Base-by-base conservation (phyloP, 345 rosid genomes). In the Eucalyptus grandis region DNA sequence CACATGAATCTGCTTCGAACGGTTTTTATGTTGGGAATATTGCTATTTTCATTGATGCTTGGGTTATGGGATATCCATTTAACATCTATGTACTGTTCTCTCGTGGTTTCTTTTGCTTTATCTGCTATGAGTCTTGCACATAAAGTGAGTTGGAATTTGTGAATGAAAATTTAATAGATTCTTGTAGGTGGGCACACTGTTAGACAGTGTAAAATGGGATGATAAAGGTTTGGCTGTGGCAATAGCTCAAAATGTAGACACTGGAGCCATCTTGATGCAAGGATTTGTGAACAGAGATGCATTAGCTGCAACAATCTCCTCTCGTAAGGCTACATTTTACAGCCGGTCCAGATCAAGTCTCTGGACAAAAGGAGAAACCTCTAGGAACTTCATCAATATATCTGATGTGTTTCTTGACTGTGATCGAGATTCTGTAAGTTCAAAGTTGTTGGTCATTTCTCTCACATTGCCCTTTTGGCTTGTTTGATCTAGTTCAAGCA, bases 351-450 rank as follows among this genome's bases (percentile, higher is more conserved):
- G 99, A 69, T 95, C 97, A 90, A 87, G 96, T 62, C 92, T 97
- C 87, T 98, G 99, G 98, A 96, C 97, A 22, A 98, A 98, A 89
- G 99, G 99, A 87, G 98, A 98, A 93, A 97, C 97, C 27, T 98
- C 97, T 34, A 94, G 92, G n/a, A 98, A 98, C 91, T 97, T 93
- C 93, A 96, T 98, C 95, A 93, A 94, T 90, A 92, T 98, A 80
- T 95, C 91, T 7, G 96, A 98, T 89, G 92, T 97, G 49, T 97
- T 92, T 91, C 91, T 97, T 31, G 99, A 98, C 69, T 98, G 98
- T 60, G 99, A 97, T 81, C 87, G 93, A 9, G 99, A 97, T 88
- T 97, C 99, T 86, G 99, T 98, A 93, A 83, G 97, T 92, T 77
- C 9, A 77, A 37, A 77, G 83, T 77, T 21, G 27, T 90, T 43